Base-by-base conservation (phyloP, 768 basidiomycete species). In the Calocybe indica region DNA sequence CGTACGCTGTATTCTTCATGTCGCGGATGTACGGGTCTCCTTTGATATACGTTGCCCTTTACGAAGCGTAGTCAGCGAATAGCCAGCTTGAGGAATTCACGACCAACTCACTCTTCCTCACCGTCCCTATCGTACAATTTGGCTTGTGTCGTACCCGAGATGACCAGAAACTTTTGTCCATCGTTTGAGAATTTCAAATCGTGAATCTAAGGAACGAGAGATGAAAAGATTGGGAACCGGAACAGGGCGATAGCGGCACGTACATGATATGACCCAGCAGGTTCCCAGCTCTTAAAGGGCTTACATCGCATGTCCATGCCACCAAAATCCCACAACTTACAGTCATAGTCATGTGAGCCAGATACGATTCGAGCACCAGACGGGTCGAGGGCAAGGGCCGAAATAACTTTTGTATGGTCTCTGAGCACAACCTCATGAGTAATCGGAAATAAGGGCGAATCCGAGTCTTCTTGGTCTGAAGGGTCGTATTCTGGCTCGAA, bases 291-390 rank as follows among this genome's bases (percentile, higher is more conserved):
- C 70, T 94, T 89, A 79, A 99, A 98, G 11, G 96, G 94, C 66
- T 91, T 91, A 66, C 85, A 83, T 53, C 82, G 71, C 52, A 75
- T 71, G 60, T 90, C 88, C 96, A 99, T 99, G 11, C 96, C 96
- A 56, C 95, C 95, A 66, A 98, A 98, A 67, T 99, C 96, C 94
- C 95, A 99, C 46, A 99, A 66, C 69, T 98, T 98, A 66, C 88
- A 85, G 66, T 99, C 96, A 61, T 98, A 98, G 64, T 99, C 96
- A 68, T 98, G 87, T 13, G 91, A 91, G 11, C 96, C 96, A 7
- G 91, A 88, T 12, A 90, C 68, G 30, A 99, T 69, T 33, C 96
- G 82, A 9, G 95, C 93, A 49, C 96, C 96, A 14, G 94, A 90
- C 6, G 93, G 90, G 66, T 99, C 96, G 40, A 98, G 71, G 0